Evolutionary conservation across 208 protist genomes (phyloP), one percentile per base, ranked within the genome.

Genomic region (Strigomonas galati): DNA sequence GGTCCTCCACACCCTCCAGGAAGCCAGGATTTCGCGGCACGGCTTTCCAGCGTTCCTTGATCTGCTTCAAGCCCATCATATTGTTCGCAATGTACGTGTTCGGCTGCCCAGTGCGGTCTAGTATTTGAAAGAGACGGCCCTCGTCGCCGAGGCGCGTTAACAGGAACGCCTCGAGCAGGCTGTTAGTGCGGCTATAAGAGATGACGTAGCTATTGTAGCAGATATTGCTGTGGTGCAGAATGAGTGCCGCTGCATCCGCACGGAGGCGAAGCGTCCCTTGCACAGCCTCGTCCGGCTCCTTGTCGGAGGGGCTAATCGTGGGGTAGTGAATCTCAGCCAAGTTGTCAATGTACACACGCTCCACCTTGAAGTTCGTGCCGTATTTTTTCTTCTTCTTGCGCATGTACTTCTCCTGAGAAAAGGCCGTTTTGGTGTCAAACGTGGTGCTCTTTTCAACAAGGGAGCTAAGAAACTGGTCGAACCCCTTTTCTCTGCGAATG

Each of bases 351-450:
- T 79, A 84, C 10, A 91, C 79, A 17, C 73, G 69, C 65, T 94
- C 85, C 17, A 96, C 54, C 74, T 94, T 95, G 69, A 95, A 94
- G 14, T 94, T 71, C 26, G 74, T 82, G 30, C 82, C 83, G 70
- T 94, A 96, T 59, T 93, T 90, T 67, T 93, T 92, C 68, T 94
- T 66, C 72, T 97, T 97, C 69, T 93, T 94, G 9, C 80, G 86
- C 12, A 97, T 69, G 67, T 97, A 97, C 69, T 97, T 97, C 60
- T 97, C 88, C 70, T 97, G 86, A 0, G 91, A 79, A 66, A 94
- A 97, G 27, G 74, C 76, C 14, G 93, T 97, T 68, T 97, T 97
- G 40, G 67, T 78, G 43, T 83, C 73, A 66, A 94, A 97, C 26
- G 91, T 96, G 21, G 70, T 58, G 59, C 90, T 97, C 66, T 92